Evolutionary conservation across 345 rosid genomes (phyloP).

Genomic region (sweet orange (Citrus sinensis)): DVS_A1.0 CM039164.1:21322501-21323000

Average conservation of each 20-base stretch:
- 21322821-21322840: not conserved
- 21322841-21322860: not conserved
- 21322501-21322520: constrained; percentile 32
- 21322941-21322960: not conserved
- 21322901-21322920: not conserved
- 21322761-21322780: not conserved
- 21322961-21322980: not conserved
- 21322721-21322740: not conserved
- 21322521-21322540: not conserved
- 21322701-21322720: not conserved
- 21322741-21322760: not conserved
- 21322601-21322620: no score
- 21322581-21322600: not conserved
- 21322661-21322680: not conserved
- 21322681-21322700: not conserved
- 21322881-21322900: not conserved
- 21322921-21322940: not conserved
- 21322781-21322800: not conserved
- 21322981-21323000: not conserved
- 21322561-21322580: not conserved
- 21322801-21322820: not conserved
- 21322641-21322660: not conserved
- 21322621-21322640: not conserved
- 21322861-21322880: not conserved
- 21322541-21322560: not conserved